Evolutionary conservation across 768 basidiomycete species (phyloP), one percentile per base, ranked within the genome.

Genomic region (Mycena belliarum): DNA sequence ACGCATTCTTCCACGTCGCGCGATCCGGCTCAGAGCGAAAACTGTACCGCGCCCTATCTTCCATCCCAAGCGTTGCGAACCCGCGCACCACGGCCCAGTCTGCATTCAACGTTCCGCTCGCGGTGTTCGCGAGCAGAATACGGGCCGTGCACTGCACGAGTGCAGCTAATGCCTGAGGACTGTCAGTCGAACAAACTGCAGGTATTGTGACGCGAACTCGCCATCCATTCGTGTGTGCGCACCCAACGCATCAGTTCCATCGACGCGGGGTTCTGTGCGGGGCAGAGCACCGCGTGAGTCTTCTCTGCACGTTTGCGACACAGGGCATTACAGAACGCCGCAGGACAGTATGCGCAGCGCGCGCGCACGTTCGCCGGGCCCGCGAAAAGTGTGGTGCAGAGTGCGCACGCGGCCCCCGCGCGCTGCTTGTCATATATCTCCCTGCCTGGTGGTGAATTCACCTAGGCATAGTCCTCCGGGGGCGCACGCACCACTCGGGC

Each of bases 241-340:
- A 84, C 85, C 63, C 84, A 86, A 42, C 75, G 75, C 16, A 92
- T 63, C 4, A 95, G 79, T 0, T 84, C 79, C 4, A 76, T 70
- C 5, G 81, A 82, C 7, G 83, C 84, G 0, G 89, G 90, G 68
- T 93, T 95, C 58, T 88, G 87, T 4, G 80, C 75, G 6, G 86
- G 79, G 63, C 93, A 95, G 12, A 95, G 76, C 4, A 94, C 72
- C 0, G 88, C 82, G 59, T 94, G 91, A 11, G 78, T 77, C 57
- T 78, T 79, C 2, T 79, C 80, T 0, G 89, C 84, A 35, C 90
- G 85, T 16, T 80, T 70, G 15, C 85, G 79, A 67, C 93, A 95
- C 2, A 92, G 81, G 3, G 91, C 81, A 58, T 85, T 90, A 75
- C 93, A 95, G 74, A 92, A 95, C 42, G 84, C 78, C 11, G 82